These are phyloP conservation scores for Populus hybrid DNA, from an alignment of 441 rosid species.

Conservation along the genomic window DNA sequence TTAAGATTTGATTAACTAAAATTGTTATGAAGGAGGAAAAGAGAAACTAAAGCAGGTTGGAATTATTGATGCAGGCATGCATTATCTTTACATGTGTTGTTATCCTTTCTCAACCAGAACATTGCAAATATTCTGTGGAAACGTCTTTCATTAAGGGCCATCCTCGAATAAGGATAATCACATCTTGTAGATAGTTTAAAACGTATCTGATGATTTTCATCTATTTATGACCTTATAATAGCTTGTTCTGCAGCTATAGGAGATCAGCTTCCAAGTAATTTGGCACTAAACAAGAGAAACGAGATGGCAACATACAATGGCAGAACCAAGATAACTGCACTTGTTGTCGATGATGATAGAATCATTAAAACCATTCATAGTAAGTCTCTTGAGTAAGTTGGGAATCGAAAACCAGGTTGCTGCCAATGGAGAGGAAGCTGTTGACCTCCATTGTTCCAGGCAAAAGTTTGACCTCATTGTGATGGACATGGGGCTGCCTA, in stretches of 20 bases:
- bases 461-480: slow-evolving; percentile 62
- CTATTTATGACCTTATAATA: not conserved
- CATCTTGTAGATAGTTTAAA: not conserved
- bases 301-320: not conserved
- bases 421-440: slow-evolving; percentile 70
- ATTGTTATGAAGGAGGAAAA: too few species aligned
- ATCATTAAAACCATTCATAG: slow-evolving; percentile 47
- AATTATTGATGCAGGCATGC: not conserved
- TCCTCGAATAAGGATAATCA: slow-evolving; percentile 12
- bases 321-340: slow-evolving; percentile 38
- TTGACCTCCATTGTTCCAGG: slow-evolving; percentile 57
- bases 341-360: slow-evolving; percentile 60
- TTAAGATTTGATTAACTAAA: not conserved
- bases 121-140: slow-evolving; percentile 21
- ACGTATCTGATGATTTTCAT: slow-evolving; percentile 18
- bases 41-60: not conserved
- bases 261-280: not conserved
- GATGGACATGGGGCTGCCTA: slow-evolving; percentile 91
- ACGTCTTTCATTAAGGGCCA: slow-evolving; percentile 10
- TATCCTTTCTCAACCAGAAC: slow-evolving; percentile 9
- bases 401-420: slow-evolving; percentile 48
- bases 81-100: slow-evolving; percentile 6
- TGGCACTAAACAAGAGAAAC: not conserved
- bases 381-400: slow-evolving; percentile 41
- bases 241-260: too few species aligned